Percentiles rank a stretch among this genome's conserved stretches.
Evolutionary conservation across 108 stramenopile species (phyloP).

Genomic region (Cylindrotheca fusiformis): DNA sequence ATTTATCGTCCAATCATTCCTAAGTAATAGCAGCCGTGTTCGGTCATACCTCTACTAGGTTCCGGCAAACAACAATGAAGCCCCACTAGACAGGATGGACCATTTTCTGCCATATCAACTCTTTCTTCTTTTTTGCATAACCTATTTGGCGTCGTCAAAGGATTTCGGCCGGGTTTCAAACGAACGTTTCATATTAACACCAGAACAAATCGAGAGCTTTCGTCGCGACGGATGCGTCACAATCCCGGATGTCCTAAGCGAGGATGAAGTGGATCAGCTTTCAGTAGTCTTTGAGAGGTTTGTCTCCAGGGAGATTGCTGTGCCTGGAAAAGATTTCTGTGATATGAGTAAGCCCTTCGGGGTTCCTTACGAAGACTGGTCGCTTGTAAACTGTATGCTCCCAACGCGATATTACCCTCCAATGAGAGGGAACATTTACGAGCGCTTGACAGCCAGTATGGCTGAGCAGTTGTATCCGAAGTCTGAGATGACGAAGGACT

Average conservation of each 20-base stretch:
- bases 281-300: conserved; percentile 47
- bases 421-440: conserved; percentile 46
- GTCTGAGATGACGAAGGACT: conserved; percentile 51
- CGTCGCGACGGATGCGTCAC: conserved; percentile 50
- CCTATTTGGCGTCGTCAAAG: not conserved
- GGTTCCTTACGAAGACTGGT: conserved; percentile 48
- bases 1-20: too few relatives aligned
- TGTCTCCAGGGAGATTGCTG: conserved; percentile 40
- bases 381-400: conserved; percentile 61
- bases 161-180: conserved; percentile 36
- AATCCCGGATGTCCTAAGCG: conserved; percentile 48
- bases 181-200: conserved; percentile 39
- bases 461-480: conserved; percentile 44
- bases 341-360: conserved; percentile 68
- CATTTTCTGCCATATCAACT: not conserved
- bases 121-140: not conserved
- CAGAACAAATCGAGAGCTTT: conserved; percentile 53
- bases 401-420: conserved; percentile 53
- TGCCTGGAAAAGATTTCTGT: conserved; percentile 66
- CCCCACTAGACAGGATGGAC: too few relatives aligned
- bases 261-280: conserved; percentile 50
- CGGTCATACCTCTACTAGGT: too few relatives aligned
- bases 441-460: conserved; percentile 40
- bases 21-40: too few relatives aligned
- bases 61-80: too few relatives aligned